phyloP scores from a whole-genome alignment of 2,329 filamentous ascomycete species.

The Emmonsiellopsis sp. region DNA sequence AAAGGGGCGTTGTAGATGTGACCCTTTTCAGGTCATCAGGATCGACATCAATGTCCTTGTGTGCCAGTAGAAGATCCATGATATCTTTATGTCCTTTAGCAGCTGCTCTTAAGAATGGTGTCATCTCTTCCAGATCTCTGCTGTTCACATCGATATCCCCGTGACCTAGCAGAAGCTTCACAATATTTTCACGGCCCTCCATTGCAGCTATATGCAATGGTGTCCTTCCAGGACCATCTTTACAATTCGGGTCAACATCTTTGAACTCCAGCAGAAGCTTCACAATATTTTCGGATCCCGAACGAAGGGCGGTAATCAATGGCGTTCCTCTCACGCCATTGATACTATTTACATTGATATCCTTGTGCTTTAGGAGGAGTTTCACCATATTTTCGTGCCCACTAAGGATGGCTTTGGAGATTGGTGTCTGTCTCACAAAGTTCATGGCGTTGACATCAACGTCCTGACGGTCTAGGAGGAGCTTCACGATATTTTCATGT shows the following conservation, averaged over 20 bases:
- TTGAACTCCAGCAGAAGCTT: neutral
- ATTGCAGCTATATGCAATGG: neutral
- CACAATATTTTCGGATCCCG: neutral
- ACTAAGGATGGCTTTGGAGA: neutral
- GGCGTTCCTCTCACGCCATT: neutral
- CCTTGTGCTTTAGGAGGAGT: neutral
- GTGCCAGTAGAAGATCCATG: neutral
- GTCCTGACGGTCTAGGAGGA: neutral
- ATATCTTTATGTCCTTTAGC: neutral
- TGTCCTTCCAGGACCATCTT: rapidly evolving
- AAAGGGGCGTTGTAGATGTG: too few species aligned
- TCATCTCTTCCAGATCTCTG: neutral
- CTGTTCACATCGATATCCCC: neutral
- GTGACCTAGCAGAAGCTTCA: neutral
- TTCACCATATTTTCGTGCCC: neutral
- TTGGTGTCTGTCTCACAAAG: rapidly evolving
- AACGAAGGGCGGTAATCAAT: rapidly evolving
- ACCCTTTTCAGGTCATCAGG: rapidly evolving
- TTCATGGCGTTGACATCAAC: neutral
- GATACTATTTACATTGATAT: neutral
- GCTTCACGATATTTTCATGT: neutral
- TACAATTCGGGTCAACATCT: neutral
- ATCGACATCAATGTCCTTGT: neutral
- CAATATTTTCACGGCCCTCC: neutral
- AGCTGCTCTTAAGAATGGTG: neutral